Conservation (phyloP, 768 basidiomycete genomes). For the Lentinula raphanica region DNA sequence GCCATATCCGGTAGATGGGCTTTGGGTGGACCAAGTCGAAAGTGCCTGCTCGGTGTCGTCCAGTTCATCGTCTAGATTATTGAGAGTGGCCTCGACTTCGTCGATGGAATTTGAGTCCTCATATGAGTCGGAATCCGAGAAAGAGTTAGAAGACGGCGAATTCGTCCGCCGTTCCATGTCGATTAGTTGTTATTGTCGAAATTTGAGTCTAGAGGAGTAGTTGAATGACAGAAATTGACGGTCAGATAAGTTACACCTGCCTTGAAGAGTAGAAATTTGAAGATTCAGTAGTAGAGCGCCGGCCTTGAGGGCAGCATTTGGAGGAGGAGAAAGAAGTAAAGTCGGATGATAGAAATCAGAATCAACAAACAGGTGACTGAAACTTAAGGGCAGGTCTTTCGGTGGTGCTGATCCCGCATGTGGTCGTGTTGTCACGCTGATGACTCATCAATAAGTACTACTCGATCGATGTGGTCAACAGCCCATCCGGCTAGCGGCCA, state of each 20-base stretch:
- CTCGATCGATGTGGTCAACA: no score
- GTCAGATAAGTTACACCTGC: neutral
- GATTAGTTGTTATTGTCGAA: neutral
- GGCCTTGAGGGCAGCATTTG: neutral
- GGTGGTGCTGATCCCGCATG: neutral
- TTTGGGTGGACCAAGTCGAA: slow-evolving; percentile 50
- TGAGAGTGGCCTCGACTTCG: slow-evolving; percentile 67
- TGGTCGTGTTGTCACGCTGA: no score
- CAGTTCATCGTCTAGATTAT: slow-evolving; percentile 61
- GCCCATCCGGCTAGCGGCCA: no score
- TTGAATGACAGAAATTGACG: neutral
- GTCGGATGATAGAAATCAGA: neutral
- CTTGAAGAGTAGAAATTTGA: neutral
- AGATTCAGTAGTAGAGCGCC: neutral
- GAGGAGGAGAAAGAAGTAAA: neutral
- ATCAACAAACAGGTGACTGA: slow-evolving; percentile 5
- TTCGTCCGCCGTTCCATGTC: slow-evolving; percentile 1
- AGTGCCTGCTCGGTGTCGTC: slow-evolving; percentile 61
- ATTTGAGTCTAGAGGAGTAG: neutral
- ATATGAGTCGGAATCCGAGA: slow-evolving; percentile 54
- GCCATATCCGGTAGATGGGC: slow-evolving; percentile 1
- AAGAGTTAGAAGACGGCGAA: slow-evolving; percentile 24
- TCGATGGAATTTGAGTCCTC: slow-evolving; percentile 48
- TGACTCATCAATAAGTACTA: no score
- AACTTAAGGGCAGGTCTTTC: neutral